Percentiles rank a stretch among this genome's conserved stretches.
phyloP scores from a whole-genome alignment of 1,284 basidiomycete species.

The Tylopilus sp. region DNA sequence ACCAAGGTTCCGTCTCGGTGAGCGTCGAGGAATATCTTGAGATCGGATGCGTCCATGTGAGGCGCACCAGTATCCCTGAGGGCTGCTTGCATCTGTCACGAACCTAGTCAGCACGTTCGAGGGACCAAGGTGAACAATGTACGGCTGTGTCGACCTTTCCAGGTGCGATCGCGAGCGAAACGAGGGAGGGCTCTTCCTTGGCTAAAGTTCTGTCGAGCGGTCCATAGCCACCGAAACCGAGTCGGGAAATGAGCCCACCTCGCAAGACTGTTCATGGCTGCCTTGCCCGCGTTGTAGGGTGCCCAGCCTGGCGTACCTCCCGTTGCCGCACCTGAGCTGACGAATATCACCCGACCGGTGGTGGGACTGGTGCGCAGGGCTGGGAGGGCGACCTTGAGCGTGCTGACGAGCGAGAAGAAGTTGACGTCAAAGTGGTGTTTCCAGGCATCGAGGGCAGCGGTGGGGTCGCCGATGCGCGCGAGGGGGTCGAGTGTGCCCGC shows the following conservation, averaged over 20 bases:
- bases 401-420: conserved; percentile 76
- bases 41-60: conserved; percentile 53
- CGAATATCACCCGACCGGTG: conserved; percentile 71
- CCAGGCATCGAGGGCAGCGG: conserved; percentile 50
- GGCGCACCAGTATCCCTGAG: conserved; percentile 49
- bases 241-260: conserved; percentile 42
- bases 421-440: conserved; percentile 75
- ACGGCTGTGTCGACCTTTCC: conserved; percentile 82
- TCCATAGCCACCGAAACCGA: conserved; percentile 2
- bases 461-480: conserved; percentile 40
- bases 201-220: conserved; percentile 66
- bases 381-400: conserved; percentile 66
- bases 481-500: conserved; percentile 68
- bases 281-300: conserved; percentile 79
- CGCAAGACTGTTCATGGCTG: conserved; percentile 83
- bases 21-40: conserved; percentile 59
- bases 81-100: conserved; percentile 64
- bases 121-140: conserved; percentile 7
- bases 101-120: not conserved
- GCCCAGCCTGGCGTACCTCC: conserved; percentile 70
- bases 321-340: conserved; percentile 79
- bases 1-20: conserved; percentile 66
- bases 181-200: conserved; percentile 75
- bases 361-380: conserved; percentile 58
- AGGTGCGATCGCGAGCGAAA: conserved; percentile 76